Base-by-base conservation (phyloP, 2,329 filamentous ascomycete genomes). In the Aspergillus nomiae region DNA sequence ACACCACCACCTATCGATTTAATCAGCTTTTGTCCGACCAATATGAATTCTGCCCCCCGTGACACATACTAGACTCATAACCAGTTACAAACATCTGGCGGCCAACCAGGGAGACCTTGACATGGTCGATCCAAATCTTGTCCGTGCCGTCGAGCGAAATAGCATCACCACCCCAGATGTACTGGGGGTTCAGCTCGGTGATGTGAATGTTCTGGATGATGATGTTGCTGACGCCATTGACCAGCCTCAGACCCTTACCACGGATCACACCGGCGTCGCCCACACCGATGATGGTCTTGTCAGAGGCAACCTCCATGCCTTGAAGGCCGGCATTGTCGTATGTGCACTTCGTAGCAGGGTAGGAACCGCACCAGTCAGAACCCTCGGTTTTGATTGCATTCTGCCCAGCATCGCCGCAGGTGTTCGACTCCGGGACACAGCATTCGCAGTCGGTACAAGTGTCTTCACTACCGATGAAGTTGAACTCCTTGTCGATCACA, bases 121-220 rank as follows among this genome's bases (percentile, higher is more conserved):
- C 79, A 60, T 84, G 82, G 71, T 84, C 83, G 66, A 84, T 81
- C 81, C 83, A 84, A 67, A 77, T 57, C 48, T 69, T 67, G 53
- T 72, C 67, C 5, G 80, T 74, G 46, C 78, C 78, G 58, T 83
- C 77, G 8, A 86, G 73, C 19, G 81, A 83, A 71, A 87, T 85
- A 41, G 81, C 84, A 74, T 87, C 85, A 59, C 84, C 85, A 61
- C 85, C 85, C 85, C 84, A 87, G 66, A 87, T 83, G 66, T 84
- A 84, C 71, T 83, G 70, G 2, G 84, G 84, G 77, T 87, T 87
- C 32, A 79, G 63, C 45, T 76, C 76, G 50, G 83, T 85, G 70
- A 86, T 81, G 66, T 83, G 78, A 58, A 86, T 76, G 74, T 87
- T 87, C 63, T 86, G 86, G 69, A 87, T 82, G 69, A 88, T 87